Evolutionary conservation across 2,329 filamentous ascomycete species (phyloP), one percentile per base, ranked within the genome.

Genomic region (Aspergillus udagawae): DNA sequence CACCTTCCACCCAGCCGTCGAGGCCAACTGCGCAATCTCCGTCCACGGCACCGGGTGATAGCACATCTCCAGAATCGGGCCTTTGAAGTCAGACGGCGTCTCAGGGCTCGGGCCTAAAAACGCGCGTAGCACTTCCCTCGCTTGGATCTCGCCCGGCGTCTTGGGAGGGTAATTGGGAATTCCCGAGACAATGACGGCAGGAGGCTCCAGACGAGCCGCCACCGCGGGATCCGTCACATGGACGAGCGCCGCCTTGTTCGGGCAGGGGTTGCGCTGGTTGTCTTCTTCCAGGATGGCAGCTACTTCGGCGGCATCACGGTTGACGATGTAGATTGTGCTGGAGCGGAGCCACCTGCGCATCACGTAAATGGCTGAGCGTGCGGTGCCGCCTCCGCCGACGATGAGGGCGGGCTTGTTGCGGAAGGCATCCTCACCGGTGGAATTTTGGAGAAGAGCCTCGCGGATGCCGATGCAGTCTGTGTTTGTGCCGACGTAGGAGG

Each of bases 391-490:
- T 3, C 89, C 89, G 29, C 90, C 90, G 49, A 93, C 81, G 20
- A 93, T 85, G 58, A 93, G 80, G 1, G 83, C 90, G 0, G 89
- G 88, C 32, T 82, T 80, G 59, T 80, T 79, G 67, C 61, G 75
- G 73, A 71, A 69, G 7, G 56, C 59, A 2, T 60, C 52, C 1
- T 59, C 41, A 17, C 64, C 57, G 0, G 65, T 62, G 4, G 66
- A 56, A 64, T 86, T 87, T 62, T 82, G 80, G 51, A 80, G 73
- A 64, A 93, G 89, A 3, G 87, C 84, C 68, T 92, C 88, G 23
- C 88, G 82, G 60, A 93, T 87, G 29, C 90, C 90, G 56, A 91
- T 81, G 58, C 88, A 89, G 73, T 94, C 90, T 3, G 90, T 93
- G 77, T 94, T 93, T 47, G 89, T 88, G 53, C 90, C 90, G 72